A percentile compares a stretch with the other conserved stretches of the same genome.
Evolutionary conservation across 2,329 filamentous ascomycete species (phyloP).

Genomic region (Polytolypa hystricis): DNA sequence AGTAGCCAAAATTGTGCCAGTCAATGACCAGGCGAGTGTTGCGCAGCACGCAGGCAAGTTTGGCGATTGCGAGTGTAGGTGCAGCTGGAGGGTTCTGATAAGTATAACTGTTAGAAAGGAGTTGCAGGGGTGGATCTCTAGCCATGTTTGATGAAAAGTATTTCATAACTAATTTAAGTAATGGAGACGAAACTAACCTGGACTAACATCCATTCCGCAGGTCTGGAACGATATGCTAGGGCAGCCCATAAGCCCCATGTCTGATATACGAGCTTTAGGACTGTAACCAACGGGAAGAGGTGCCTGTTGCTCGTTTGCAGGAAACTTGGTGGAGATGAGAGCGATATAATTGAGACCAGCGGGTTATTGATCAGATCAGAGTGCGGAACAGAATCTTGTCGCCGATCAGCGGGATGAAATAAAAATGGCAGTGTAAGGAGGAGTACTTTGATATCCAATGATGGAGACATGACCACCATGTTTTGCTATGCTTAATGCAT

Average conservation of each 20-base stretch:
- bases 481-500: slow-evolving; percentile 81
- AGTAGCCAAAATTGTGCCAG: slow-evolving; percentile 99
- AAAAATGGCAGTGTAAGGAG: too few relatives aligned
- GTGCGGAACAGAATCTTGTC: slow-evolving; percentile 64
- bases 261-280: slow-evolving; percentile 80
- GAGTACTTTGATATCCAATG: slow-evolving; percentile 71
- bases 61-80: slow-evolving; percentile 69
- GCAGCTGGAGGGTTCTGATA: slow-evolving; percentile 84
- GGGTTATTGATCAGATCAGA: slow-evolving; percentile 61
- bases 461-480: slow-evolving; percentile 71
- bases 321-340: slow-evolving; percentile 55
- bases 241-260: slow-evolving; percentile 58
- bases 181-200: slow-evolving; percentile 48
- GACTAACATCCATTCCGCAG: slow-evolving; percentile 75
- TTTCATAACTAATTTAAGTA: too few relatives aligned
- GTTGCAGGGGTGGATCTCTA: too few relatives aligned
- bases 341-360: slow-evolving; percentile 58
- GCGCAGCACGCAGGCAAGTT: slow-evolving; percentile 61
- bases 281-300: slow-evolving; percentile 67
- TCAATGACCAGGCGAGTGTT: slow-evolving; percentile 79
- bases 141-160: too few relatives aligned
- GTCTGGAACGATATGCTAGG: slow-evolving; percentile 62
- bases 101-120: background rate
- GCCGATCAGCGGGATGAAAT: too few relatives aligned
- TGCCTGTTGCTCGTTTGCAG: slow-evolving; percentile 58